These are phyloP conservation scores for Quercus wislizeni DNA, from an alignment of 306 rosid species.

Conservation along the genomic window DNA sequence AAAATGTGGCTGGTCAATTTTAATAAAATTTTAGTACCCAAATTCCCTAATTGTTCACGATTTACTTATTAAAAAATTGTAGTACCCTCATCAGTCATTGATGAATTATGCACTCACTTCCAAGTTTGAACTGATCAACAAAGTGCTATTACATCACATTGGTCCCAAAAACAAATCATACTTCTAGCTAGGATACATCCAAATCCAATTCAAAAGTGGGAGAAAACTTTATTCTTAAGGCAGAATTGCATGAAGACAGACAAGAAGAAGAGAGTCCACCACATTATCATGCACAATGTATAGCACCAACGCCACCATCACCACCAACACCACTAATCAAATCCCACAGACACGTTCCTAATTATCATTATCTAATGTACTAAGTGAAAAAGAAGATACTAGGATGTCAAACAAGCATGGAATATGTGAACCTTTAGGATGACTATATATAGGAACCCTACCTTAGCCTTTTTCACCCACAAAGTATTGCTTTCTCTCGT, in stretches of 20 bases:
- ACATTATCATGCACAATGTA: slow-evolving; percentile 13
- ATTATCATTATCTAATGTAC: not conserved
- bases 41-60: no score
- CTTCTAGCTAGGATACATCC: not conserved
- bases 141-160: slow-evolving; percentile 5
- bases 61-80: no score
- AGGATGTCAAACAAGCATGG: slow-evolving; percentile 16
- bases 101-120: not conserved
- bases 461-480: slow-evolving; percentile 23
- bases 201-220: slow-evolving; percentile 47
- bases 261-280: slow-evolving; percentile 14
- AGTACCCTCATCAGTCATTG: no score
- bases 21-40: no score
- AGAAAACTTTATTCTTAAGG: slow-evolving; percentile 6
- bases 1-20: no score
- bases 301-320: slow-evolving; percentile 22
- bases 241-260: slow-evolving; percentile 19
- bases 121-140: slow-evolving; percentile 15
- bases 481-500: not conserved
- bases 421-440: not conserved
- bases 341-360: slow-evolving; percentile 20
- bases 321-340: slow-evolving; percentile 41
- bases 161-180: slow-evolving; percentile 9
- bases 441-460: slow-evolving; percentile 51
- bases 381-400: slow-evolving; percentile 37